Evolutionary conservation across 2,329 filamentous ascomycete genomes (phyloP).

Genomic region (Fragosphaeria purpurea): DNA sequence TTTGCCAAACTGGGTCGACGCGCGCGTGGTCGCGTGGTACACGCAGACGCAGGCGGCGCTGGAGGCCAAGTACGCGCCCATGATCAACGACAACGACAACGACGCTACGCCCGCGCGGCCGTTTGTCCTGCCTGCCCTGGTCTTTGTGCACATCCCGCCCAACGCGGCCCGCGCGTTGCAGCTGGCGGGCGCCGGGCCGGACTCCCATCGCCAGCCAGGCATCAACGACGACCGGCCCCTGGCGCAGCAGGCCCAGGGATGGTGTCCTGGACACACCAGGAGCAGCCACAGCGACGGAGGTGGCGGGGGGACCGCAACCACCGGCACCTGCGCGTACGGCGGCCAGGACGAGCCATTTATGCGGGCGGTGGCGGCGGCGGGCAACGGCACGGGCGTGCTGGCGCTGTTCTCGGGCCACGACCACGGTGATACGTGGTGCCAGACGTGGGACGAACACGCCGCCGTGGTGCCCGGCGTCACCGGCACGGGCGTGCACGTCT

Average conservation of each 20-base stretch:
- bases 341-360: conserved; percentile 46
- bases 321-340: conserved; percentile 23
- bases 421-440: conserved; percentile 45
- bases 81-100: no score
- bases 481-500: conserved; percentile 25
- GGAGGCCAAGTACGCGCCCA: conserved; percentile 14
- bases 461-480: conserved; percentile 17
- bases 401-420: conserved; percentile 51
- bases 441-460: conserved; percentile 20
- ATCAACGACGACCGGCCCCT: conserved; percentile 23
- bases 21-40: conserved; percentile 35
- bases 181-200: conserved; percentile 14
- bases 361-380: conserved; percentile 38
- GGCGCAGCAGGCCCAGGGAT: conserved; percentile 23
- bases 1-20: conserved; percentile 33
- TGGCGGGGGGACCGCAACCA: not conserved
- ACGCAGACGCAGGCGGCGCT: conserved; percentile 23
- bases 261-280: conserved; percentile 13
- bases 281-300: conserved; percentile 13
- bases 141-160: conserved; percentile 39
- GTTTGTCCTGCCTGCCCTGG: conserved; percentile 31
- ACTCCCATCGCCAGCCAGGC: conserved; percentile 21
- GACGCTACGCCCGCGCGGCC: conserved; percentile 2
- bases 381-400: conserved; percentile 38
- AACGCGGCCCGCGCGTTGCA: conserved; percentile 22